These are phyloP conservation scores for Hirsutella minnesotensis DNA, from an alignment of 2,329 filamentous ascomycete species.

Conservation along the genomic window DNA sequence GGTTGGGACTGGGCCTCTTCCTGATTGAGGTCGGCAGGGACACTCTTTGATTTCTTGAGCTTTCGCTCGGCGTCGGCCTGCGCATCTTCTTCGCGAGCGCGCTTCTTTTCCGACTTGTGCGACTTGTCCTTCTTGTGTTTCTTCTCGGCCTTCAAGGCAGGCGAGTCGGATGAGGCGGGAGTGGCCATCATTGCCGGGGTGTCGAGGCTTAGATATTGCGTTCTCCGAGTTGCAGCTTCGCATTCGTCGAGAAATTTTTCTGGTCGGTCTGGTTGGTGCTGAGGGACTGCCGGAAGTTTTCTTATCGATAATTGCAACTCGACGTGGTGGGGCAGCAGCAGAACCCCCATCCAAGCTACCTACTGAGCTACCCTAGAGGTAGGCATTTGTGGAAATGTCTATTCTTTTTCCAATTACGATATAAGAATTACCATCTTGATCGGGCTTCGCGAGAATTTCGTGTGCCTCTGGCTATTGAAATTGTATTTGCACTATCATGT, in stretches of 20 bases:
- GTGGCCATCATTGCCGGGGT: slow-evolving; percentile 18
- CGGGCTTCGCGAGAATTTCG: no score
- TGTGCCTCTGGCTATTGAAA: no score
- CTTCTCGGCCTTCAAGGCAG: slow-evolving; percentile 22
- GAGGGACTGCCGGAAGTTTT: no score
- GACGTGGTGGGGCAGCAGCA: no score
- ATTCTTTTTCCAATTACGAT: no score
- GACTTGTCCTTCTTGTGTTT: slow-evolving; percentile 24
- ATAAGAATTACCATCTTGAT: no score
- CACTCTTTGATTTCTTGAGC: slow-evolving; percentile 39
- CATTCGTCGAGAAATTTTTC: neutral
- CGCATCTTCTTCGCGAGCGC: slow-evolving; percentile 30
- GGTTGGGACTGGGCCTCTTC: neutral
- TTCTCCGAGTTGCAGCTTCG: neutral
- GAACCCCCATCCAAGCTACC: no score
- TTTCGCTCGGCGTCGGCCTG: slow-evolving; percentile 28
- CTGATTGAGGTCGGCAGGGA: slow-evolving; percentile 14
- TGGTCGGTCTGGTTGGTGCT: no score
- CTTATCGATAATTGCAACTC: no score
- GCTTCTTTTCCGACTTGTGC: slow-evolving; percentile 29
- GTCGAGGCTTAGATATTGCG: neutral
- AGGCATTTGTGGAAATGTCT: no score
- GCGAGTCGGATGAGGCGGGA: slow-evolving; percentile 18
- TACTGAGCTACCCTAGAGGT: no score
- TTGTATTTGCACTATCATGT: no score